These are phyloP conservation scores for Powellomyces hirtus DNA, from an alignment of 192 early-diverging fungal genomes.

Conservation along the genomic window DNA sequence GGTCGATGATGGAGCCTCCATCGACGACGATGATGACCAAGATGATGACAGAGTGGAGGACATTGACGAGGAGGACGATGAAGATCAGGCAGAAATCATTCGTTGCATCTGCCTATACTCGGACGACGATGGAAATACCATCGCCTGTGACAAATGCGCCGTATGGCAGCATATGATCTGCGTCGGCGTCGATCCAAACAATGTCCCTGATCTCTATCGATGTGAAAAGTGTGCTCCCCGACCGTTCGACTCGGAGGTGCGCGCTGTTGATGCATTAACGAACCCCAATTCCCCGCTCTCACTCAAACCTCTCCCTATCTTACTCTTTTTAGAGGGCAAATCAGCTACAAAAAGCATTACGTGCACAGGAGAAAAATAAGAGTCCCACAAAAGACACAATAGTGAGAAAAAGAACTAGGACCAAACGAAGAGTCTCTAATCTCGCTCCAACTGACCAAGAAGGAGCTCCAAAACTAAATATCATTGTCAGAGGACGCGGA, in stretches of 20 bases:
- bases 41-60: constrained; percentile 4
- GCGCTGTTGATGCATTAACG: too few relatives aligned
- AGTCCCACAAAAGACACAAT: neutral
- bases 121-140: constrained; percentile 96
- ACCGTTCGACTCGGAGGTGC: constrained; percentile 50
- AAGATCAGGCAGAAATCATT: constrained; percentile 76
- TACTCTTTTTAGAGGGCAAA: neutral
- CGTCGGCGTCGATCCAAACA: constrained; percentile 65
- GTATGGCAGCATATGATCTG: constrained; percentile 97
- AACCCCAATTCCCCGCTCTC: too few relatives aligned
- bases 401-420: neutral
- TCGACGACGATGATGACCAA: neutral
- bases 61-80: constrained; percentile 55
- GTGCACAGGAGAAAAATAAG: neutral
- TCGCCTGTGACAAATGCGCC: constrained; percentile 90
- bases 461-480: too few relatives aligned
- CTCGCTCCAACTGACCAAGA: too few relatives aligned
- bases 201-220: constrained; percentile 81
- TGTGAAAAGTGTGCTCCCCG: constrained; percentile 85
- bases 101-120: constrained; percentile 88
- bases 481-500: too few relatives aligned
- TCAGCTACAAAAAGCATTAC: neutral
- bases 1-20: too few relatives aligned
- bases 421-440: neutral
- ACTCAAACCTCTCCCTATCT: neutral